A percentile compares a stretch with the other conserved stretches of the same genome.
Conservation (phyloP, 1,284 basidiomycete species). For the Hortiboletus rubellus region DNA sequence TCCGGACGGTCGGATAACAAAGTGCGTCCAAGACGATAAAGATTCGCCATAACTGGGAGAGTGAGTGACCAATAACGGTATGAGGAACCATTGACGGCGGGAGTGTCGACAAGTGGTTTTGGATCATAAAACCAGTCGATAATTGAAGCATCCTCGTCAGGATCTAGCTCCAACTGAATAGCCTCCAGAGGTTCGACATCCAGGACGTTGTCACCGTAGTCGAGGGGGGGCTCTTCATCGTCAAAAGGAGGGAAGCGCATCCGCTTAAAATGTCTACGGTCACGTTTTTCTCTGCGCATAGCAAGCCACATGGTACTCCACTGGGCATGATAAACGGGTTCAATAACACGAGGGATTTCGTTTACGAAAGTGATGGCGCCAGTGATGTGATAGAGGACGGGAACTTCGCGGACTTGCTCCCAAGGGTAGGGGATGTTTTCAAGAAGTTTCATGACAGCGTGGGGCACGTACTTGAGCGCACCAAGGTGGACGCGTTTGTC, state of each 20-base stretch:
- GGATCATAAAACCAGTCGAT: conserved; percentile 99
- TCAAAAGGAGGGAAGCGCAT: conserved; percentile 99
- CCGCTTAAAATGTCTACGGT: conserved; percentile 98
- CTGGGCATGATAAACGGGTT: conserved; percentile 98
- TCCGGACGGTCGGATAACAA: conserved; percentile 92
- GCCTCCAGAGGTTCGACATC: conserved; percentile 98
- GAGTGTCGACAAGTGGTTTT: conserved; percentile 89
- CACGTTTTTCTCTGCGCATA: conserved; percentile 98
- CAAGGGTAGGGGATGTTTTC: conserved; percentile 99
- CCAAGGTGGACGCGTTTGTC: conserved; percentile 99
- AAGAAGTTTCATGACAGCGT: conserved; percentile 98
- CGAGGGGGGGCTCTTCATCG: conserved; percentile 97
- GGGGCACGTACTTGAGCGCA: conserved; percentile 98
- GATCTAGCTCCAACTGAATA: conserved; percentile 95
- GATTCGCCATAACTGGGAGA: conserved; percentile 93
- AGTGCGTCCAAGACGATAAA: conserved; percentile 94
- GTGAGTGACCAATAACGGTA: conserved; percentile 94
- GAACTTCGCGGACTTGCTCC: conserved; percentile 99
- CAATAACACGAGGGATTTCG: conserved; percentile 94
- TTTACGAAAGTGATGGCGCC: conserved; percentile 99
- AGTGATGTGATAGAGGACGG: conserved; percentile 97
- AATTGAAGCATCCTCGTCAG: conserved; percentile 93
- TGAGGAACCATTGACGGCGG: conserved; percentile 87
- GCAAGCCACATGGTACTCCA: conserved; percentile 99
- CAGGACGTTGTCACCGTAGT: conserved; percentile 98